Evolutionary conservation across 139 green algal species (phyloP).

Genomic region (Tetradesmus lagerheimii): DNA sequence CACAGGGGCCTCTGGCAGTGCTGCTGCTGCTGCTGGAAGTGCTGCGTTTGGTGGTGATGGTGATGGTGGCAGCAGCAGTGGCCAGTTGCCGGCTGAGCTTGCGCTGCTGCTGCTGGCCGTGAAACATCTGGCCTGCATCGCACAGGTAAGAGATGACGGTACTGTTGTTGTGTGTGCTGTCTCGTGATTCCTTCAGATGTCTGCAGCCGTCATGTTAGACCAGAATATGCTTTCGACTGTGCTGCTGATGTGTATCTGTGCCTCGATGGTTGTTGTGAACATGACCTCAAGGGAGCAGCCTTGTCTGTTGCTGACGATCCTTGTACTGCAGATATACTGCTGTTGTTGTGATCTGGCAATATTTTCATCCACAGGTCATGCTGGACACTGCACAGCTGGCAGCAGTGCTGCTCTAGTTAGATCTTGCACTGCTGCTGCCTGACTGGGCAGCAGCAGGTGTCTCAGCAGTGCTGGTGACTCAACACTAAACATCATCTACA

Average conservation of each 20-base stretch:
- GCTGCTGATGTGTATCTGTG: too few relatives aligned
- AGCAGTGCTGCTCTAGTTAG: conserved; percentile 14
- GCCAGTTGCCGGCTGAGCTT: background rate
- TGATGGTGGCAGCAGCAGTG: background rate
- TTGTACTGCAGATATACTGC: too few relatives aligned
- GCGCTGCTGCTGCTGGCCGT: conserved; percentile 33
- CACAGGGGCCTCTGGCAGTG: too few relatives aligned
- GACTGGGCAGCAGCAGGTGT: conserved; percentile 22
- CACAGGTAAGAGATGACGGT: background rate
- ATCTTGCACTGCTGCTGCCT: conserved; percentile 10
- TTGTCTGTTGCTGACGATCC: too few relatives aligned
- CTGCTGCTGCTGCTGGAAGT: background rate
- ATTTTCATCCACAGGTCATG: too few relatives aligned
- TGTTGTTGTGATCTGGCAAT: too few relatives aligned
- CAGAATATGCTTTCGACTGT: too few relatives aligned
- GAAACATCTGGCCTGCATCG: conserved; percentile 20
- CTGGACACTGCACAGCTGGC: conserved; percentile 14
- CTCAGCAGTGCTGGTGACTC: conserved; percentile 18
- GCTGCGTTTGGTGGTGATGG: background rate
- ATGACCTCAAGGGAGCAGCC: too few relatives aligned
- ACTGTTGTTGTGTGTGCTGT: background rate
- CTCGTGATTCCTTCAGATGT: background rate
- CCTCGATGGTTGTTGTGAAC: too few relatives aligned
- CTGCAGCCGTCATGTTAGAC: too few relatives aligned
- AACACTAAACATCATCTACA: too few relatives aligned